Evolutionary conservation across 179 eudicot species (phyloP).

Genomic region (Beta corolliflora): DNA sequence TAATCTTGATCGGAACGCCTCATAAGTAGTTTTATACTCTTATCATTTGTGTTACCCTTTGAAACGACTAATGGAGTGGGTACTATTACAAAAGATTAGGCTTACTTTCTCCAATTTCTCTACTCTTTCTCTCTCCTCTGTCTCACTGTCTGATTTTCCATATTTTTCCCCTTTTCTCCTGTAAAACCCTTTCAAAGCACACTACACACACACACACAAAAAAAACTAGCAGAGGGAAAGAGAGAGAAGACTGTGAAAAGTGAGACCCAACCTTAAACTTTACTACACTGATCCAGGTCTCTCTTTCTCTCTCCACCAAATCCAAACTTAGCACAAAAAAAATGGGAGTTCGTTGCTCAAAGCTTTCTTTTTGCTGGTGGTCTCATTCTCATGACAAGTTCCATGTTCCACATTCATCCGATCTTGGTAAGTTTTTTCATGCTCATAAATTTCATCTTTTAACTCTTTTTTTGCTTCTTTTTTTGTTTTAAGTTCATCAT

Average conservation of each 20-base stretch:
- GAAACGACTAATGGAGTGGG: neutral
- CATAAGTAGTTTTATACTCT: no score
- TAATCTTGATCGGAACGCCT: no score
- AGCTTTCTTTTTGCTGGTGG: constrained; percentile 64
- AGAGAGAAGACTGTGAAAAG: constrained; percentile 1
- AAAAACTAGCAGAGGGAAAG: neutral
- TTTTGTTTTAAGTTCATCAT: neutral
- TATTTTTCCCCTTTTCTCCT: neutral
- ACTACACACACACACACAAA: constrained; percentile 3
- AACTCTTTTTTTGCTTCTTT: neutral
- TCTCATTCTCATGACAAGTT: constrained; percentile 53
- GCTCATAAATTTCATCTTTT: neutral
- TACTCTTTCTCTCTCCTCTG: constrained; percentile 1
- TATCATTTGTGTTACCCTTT: neutral
- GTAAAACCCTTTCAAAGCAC: constrained; percentile 27
- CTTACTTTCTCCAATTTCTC: constrained; percentile 14
- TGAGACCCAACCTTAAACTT: constrained; percentile 24
- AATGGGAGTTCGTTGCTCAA: constrained; percentile 84
- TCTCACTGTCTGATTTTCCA: neutral
- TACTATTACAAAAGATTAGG: constrained; percentile 12
- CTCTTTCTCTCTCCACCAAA: constrained; percentile 15
- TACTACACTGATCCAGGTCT: constrained; percentile 25
- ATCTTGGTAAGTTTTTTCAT: constrained; percentile 48
- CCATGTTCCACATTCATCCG: constrained; percentile 49
- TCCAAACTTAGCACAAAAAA: neutral